Evolutionary conservation across 192 early-diverging fungal genomes (phyloP), one percentile per base, ranked within the genome.

Genomic region (Phycomyces blakesleeanus): DNA sequence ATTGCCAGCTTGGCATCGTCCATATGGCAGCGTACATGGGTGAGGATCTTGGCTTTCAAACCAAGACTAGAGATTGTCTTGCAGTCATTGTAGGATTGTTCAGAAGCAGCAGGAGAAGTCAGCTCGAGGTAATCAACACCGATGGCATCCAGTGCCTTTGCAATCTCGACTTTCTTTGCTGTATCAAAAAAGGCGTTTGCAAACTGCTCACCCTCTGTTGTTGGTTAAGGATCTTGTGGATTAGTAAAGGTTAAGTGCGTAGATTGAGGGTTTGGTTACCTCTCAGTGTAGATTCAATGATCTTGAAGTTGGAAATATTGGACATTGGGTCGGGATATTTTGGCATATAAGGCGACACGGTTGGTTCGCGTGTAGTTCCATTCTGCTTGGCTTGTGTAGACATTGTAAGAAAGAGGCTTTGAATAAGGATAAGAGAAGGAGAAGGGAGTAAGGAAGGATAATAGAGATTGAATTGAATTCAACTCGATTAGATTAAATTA

Each of bases 81-180:
- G 77, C 93, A 95, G 81, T 98, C 97, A 29, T 79, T 83, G 51
- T 91, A 85, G n/a, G 93, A 95, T 76, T 97, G 94, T 73, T 96
- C 93, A 57, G 93, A 95, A 5, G 97, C 97, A 27, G 94, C 95
- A 3, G 97, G 97, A 11, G 93, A 95, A 22, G 95, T 97, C 61
- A 98, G 76, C 72, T 98, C 97, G 51, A 98, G 91, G 81, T 98
- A 98, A 75, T 98, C 97, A 41, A 98, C 97, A 56, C 97, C 97
- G 74, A 98, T 93, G 18, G 89, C 91, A 69, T 98, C 97, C 20
- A 98, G 85, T n/a, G 93, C 94, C 83, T 93, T 95, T 68, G 97
- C 97, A 59, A 98, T 97, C 69, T 93, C 92, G 63, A 98, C 89
- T 83, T 98, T 98, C 84, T 93, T 96, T 67, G 89, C 95, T 14